Conservation (phyloP, 345 rosid genomes). For the Lagerstroemia speciosa region DNA sequence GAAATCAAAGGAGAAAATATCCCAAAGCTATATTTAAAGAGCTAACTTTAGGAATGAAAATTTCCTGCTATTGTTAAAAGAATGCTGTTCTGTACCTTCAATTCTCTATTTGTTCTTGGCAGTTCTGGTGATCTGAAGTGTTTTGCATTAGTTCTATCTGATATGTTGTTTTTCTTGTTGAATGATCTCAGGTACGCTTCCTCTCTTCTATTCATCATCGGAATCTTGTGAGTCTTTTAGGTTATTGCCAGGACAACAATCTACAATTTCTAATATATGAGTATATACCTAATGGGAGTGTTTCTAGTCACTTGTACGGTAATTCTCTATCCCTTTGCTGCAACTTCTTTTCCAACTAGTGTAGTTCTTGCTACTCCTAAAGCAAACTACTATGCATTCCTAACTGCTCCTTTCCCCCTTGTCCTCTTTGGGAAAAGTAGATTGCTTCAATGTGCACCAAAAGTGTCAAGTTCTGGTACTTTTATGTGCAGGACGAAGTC, state of each 20-base stretch:
- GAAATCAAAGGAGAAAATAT: background rate
- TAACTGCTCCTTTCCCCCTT: background rate
- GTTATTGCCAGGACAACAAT: slow-evolving; percentile 82
- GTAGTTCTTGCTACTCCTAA: background rate
- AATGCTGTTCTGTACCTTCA: background rate
- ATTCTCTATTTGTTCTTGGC: background rate
- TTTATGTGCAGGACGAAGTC: slow-evolving; percentile 48
- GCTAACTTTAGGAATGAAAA: background rate
- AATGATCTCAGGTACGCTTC: slow-evolving; percentile 55
- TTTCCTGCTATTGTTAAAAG: background rate
- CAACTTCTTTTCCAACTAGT: slow-evolving; percentile 9
- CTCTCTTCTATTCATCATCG: slow-evolving; percentile 80
- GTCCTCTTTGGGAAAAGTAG: background rate
- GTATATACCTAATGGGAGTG: slow-evolving; percentile 91
- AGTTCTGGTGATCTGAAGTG: background rate
- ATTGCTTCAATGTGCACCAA: background rate
- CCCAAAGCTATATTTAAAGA: background rate
- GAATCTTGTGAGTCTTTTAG: slow-evolving; percentile 78
- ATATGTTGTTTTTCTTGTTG: slow-evolving; percentile 9
- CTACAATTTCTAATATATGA: slow-evolving; percentile 75
- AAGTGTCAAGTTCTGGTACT: background rate
- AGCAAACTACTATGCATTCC: background rate
- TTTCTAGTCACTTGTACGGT: slow-evolving; percentile 96
- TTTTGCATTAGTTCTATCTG: background rate
- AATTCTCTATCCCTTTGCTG: slow-evolving; percentile 28